Evolutionary conservation across 495 filamentous ascomycete species (phyloP).

Genomic region (Parathielavia hyrcaniae): DNA sequence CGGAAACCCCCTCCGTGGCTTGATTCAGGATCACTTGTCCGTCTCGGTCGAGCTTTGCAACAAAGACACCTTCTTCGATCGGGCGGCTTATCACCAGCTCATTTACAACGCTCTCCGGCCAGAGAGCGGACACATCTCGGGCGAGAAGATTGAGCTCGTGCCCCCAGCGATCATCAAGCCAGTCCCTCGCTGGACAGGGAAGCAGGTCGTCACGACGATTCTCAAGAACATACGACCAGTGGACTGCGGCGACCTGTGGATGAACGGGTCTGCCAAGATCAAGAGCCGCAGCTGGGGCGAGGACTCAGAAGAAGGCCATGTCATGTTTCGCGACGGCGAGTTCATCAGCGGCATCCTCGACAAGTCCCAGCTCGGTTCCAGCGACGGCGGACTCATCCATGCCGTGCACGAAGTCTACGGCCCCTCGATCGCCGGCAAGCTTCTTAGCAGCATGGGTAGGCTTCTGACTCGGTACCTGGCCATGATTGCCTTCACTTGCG

Average conservation of each 20-base stretch:
- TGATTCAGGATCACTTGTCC: conserved; percentile 98
- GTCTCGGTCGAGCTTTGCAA: conserved; percentile 87
- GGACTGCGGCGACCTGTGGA: conserved; percentile 67
- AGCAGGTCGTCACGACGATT: conserved; percentile 91
- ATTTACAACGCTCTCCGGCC: conserved; percentile 84
- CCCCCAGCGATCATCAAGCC: conserved; percentile 80
- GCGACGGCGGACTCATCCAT: conserved; percentile 81
- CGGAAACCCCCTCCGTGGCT: conserved; percentile 87
- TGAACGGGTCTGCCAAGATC: conserved; percentile 71
- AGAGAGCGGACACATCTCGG: conserved; percentile 72
- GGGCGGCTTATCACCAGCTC: conserved; percentile 85
- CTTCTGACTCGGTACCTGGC: conserved; percentile 83
- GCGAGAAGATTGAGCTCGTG: conserved; percentile 66
- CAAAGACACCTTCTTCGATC: conserved; percentile 85
- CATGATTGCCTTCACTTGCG: conserved; percentile 93
- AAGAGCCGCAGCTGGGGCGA: conserved; percentile 67
- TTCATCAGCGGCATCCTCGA: conserved; percentile 88
- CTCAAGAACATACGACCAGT: conserved; percentile 81
- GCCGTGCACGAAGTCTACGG: conserved; percentile 91
- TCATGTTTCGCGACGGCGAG: conserved; percentile 81
- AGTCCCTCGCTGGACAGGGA: conserved; percentile 85
- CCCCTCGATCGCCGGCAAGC: conserved; percentile 71
- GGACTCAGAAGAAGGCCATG: conserved; percentile 58
- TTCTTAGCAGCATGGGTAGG: conserved; percentile 82
- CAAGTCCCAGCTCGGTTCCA: conserved; percentile 90